Evolutionary conservation across 2,329 filamentous ascomycete genomes (phyloP).

Genomic region (Clonostachys chloroleuca): DNA sequence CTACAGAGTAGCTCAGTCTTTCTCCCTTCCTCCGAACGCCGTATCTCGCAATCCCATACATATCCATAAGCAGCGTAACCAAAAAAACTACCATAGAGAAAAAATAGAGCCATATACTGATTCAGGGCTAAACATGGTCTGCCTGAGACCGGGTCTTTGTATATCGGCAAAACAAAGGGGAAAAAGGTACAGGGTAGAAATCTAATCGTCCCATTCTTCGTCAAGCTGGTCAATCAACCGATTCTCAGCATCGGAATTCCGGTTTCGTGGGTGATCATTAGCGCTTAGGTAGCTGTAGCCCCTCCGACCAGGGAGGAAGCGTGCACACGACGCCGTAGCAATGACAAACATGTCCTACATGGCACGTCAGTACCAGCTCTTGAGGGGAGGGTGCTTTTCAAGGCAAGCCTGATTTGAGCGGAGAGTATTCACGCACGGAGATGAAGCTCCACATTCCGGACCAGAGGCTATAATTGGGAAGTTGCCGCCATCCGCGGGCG

Average conservation of each 20-base stretch:
- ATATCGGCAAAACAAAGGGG: not conserved
- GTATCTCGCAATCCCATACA: not conserved
- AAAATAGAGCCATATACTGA: conserved; percentile 3
- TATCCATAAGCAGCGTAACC: not conserved
- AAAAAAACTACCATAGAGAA: conserved; percentile 2
- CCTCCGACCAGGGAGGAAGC: conserved; percentile 57
- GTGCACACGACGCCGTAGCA: conserved; percentile 63
- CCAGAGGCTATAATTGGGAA: conserved; percentile 94
- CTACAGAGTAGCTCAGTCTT: too few relatives aligned
- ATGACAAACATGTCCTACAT: conserved; percentile 64
- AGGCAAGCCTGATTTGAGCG: conserved; percentile 19
- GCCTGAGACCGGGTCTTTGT: not conserved
- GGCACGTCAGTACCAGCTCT: conserved; percentile 8
- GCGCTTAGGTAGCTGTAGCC: conserved; percentile 64
- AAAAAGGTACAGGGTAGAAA: not conserved
- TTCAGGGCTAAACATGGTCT: not conserved
- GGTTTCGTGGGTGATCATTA: conserved; percentile 41
- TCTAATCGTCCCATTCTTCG: conserved; percentile 88
- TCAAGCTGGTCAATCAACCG: conserved; percentile 92
- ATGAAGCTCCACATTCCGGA: conserved; percentile 80
- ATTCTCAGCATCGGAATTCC: conserved; percentile 77
- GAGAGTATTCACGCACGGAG: conserved; percentile 46
- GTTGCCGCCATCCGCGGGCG: conserved; percentile 88
- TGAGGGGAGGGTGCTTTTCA: conserved; percentile 3
- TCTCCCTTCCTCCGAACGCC: too few relatives aligned